These are phyloP conservation scores for Picochlorum costavermella DNA, from an alignment of 139 green algal species.

Conservation along the genomic window DNA sequence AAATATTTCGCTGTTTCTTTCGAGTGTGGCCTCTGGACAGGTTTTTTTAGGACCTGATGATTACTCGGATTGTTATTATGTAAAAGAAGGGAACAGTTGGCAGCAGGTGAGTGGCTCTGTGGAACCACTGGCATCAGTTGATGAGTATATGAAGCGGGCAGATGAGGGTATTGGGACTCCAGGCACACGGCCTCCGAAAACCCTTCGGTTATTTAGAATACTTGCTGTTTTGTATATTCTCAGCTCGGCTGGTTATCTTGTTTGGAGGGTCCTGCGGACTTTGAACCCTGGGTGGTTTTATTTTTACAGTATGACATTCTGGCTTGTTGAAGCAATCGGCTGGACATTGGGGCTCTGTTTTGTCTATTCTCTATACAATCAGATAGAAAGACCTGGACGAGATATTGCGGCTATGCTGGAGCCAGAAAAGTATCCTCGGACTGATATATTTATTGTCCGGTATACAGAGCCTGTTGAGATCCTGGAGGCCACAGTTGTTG, in stretches of 20 bases:
- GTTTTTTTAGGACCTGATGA: conserved; percentile 5
- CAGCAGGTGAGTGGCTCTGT: background rate
- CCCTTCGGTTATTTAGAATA: background rate
- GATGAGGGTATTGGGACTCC: too few relatives aligned
- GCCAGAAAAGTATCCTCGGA: background rate
- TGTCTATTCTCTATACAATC: background rate
- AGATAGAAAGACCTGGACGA: conserved; percentile 10
- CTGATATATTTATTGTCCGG: conserved; percentile 11
- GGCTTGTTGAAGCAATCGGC: background rate
- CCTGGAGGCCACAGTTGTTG: conserved; percentile 18
- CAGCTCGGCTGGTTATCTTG: background rate
- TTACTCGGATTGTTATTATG: background rate
- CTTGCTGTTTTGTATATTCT: conserved; percentile 6
- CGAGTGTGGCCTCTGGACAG: background rate
- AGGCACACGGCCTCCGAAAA: conserved; percentile 1
- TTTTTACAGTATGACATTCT: conserved; percentile 15
- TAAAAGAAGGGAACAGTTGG: too few relatives aligned
- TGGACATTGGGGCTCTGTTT: background rate
- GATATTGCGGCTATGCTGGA: conserved; percentile 10
- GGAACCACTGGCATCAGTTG: background rate
- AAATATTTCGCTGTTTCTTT: too few relatives aligned
- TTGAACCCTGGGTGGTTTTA: conserved; percentile 11
- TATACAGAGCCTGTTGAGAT: conserved; percentile 18
- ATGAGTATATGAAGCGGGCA: background rate
- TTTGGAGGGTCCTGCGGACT: conserved; percentile 18